Percentiles rank a stretch among this genome's conserved stretches.
phyloP scores from a whole-genome alignment of 2,329 filamentous ascomycete genomes.

The Botrytis squamosa region DNA sequence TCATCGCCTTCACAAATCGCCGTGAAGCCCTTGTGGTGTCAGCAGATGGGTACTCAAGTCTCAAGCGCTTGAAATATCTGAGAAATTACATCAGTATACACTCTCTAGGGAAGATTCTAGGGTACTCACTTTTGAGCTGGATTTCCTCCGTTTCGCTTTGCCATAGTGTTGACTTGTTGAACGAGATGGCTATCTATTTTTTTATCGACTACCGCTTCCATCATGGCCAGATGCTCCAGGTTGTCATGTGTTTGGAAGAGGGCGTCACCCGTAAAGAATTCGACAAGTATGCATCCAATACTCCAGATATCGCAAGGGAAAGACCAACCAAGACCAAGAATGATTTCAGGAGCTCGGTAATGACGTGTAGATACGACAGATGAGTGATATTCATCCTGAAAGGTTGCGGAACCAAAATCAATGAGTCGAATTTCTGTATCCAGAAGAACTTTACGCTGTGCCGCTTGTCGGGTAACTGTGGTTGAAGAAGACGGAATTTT shows the following conservation, averaged over 20 bases:
- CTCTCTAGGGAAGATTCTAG: neutral
- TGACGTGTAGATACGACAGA: constrained; percentile 70
- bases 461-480: constrained; percentile 59
- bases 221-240: constrained; percentile 72
- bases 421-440: constrained; percentile 70
- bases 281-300: constrained; percentile 69
- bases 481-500: constrained; percentile 66
- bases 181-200: constrained; percentile 60
- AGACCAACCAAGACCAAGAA: constrained; percentile 68
- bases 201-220: constrained; percentile 64
- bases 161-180: constrained; percentile 55
- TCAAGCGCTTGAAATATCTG: constrained; percentile 66
- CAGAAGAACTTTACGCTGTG: constrained; percentile 61
- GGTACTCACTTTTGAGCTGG: constrained; percentile 61
- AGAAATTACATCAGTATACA: constrained; percentile 36
- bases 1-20: constrained; percentile 72
- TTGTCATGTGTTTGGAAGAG: constrained; percentile 73
- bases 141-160: constrained; percentile 56
- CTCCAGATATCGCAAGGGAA: constrained; percentile 74
- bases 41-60: constrained; percentile 62
- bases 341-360: constrained; percentile 69
- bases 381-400: constrained; percentile 71
- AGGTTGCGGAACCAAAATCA: constrained; percentile 70
- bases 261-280: constrained; percentile 70
- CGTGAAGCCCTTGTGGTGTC: constrained; percentile 65